A percentile compares a stretch with the other conserved stretches of the same genome.
phyloP scores from a whole-genome alignment of 2,329 filamentous ascomycete genomes.

The Dactylellina parvicollis region DNA sequence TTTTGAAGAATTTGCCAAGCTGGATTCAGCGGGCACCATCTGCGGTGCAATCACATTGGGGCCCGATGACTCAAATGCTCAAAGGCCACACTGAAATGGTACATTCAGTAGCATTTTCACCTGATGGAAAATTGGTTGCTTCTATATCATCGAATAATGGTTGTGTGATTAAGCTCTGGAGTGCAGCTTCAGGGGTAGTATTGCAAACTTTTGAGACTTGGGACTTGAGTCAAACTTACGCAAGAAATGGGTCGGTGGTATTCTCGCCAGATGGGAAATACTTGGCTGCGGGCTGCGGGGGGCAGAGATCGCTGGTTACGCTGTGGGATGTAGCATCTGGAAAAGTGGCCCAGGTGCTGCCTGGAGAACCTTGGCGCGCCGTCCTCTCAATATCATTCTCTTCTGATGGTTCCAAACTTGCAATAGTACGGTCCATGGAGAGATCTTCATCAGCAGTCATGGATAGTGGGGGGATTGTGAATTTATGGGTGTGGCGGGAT shows the following conservation, averaged over 20 bases:
- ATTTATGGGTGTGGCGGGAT: too few relatives aligned
- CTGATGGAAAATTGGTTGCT: neutral
- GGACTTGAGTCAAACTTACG: neutral
- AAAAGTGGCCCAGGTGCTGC: too few relatives aligned
- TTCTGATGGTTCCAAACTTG: too few relatives aligned
- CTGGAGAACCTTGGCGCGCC: too few relatives aligned
- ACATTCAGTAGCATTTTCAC: neutral
- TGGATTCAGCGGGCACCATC: neutral
- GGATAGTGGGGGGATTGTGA: too few relatives aligned
- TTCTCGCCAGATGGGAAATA: neutral
- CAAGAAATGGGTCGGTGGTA: neutral
- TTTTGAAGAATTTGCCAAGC: neutral
- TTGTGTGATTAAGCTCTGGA: neutral
- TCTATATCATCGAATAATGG: constrained; percentile 9
- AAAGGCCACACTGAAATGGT: neutral
- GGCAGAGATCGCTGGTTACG: neutral
- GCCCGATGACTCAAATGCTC: constrained; percentile 5
- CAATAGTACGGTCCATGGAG: too few relatives aligned
- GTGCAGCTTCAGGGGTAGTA: neutral
- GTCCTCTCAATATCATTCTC: too few relatives aligned
- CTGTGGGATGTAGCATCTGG: too few relatives aligned
- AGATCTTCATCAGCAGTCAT: too few relatives aligned
- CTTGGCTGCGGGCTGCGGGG: constrained; percentile 1
- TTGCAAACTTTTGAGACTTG: constrained; percentile 24
- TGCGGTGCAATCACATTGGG: neutral